Base-by-base conservation (phyloP, 345 rosid genomes). In the Adansonia digitata region DNA sequence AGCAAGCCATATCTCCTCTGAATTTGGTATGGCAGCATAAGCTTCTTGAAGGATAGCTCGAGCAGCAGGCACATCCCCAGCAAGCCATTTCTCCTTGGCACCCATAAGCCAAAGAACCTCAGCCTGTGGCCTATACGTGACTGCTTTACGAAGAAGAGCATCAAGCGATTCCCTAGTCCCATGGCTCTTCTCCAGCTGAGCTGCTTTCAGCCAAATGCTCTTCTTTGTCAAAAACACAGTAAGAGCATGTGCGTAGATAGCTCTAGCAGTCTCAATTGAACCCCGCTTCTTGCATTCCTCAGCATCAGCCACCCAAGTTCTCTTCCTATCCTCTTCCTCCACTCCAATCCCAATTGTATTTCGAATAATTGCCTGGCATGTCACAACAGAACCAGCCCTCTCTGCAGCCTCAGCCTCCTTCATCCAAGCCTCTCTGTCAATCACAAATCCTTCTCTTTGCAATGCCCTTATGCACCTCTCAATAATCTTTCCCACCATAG, bases 271-370 rank as follows among this genome's bases (percentile, higher is more conserved):
- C 87, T 92, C 97, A 66, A 92, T 88, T 48, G 94, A 90, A 52
- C 91, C 93, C 75, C 94, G 86, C 85, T 92, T 94, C 86, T 88
- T 92, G 85, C 97, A 92, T 81, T 94, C 98, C 78, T 92, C 98
- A 5, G 97, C 98, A 89, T 94, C 98, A 49, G 97, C 98, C 53
- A 94, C 97, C 97, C 97, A 94, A 22, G 98, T 94, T 82, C 98
- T 86, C 83, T 94, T 92, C 82, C 98, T 89, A 85, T 94, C 98
- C 79, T 94, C 97, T 77, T 94, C 97, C 69, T 94, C 97, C 63
- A 94, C 97, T 78, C 97, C 98, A 80, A 92, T 79, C 40, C 94
- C 97, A 49, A 94, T 88, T 0, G 97, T 92, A 66, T 88, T 89
- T 70, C 76, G 82, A 74, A 92, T 83, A 72, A 94, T 90, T 2